These are phyloP conservation scores for Suillus variegatus DNA, from an alignment of 768 basidiomycete genomes.

Conservation along the genomic window DNA sequence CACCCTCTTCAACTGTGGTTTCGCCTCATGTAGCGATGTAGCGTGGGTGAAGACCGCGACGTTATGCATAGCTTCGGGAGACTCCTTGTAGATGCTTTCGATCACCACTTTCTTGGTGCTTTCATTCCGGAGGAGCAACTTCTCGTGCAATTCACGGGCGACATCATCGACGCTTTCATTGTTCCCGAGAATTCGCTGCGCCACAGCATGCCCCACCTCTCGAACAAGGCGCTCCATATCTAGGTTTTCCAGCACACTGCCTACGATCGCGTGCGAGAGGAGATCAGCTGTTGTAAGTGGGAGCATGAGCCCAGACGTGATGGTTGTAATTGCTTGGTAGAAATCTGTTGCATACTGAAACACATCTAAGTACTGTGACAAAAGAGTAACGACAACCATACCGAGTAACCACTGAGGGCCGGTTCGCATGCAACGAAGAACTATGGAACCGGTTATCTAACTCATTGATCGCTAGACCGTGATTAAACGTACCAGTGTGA, in stretches of 20 bases:
- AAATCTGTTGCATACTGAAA: conserved; percentile 88
- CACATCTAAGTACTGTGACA: conserved; percentile 13
- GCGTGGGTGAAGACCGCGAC: conserved; percentile 83
- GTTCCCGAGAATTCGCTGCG: conserved; percentile 87
- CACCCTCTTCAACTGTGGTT: conserved; percentile 80
- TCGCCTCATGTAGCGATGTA: conserved; percentile 67
- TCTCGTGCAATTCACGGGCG: conserved; percentile 91
- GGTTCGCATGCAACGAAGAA: conserved; percentile 99
- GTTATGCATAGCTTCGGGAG: conserved; percentile 87
- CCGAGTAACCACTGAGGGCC: conserved; percentile 89
- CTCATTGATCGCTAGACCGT: neutral
- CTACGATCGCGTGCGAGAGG: conserved; percentile 93
- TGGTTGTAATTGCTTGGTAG: conserved; percentile 88
- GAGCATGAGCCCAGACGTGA: conserved; percentile 95
- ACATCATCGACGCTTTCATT: conserved; percentile 98
- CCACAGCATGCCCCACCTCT: conserved; percentile 93
- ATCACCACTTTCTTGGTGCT: conserved; percentile 96
- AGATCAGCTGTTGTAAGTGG: conserved; percentile 95
- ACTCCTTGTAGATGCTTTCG: conserved; percentile 94
- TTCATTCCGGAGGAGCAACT: conserved; percentile 86
- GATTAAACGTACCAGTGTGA: conserved; percentile 64
- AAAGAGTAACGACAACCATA: conserved; percentile 38
- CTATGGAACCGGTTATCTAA: conserved; percentile 40
- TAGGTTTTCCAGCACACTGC: conserved; percentile 94
- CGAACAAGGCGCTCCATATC: conserved; percentile 97